Percentiles rank a stretch among this genome's conserved stretches.
phyloP scores from a whole-genome alignment of 768 basidiomycete genomes.

The Suillus americanus region DNA sequence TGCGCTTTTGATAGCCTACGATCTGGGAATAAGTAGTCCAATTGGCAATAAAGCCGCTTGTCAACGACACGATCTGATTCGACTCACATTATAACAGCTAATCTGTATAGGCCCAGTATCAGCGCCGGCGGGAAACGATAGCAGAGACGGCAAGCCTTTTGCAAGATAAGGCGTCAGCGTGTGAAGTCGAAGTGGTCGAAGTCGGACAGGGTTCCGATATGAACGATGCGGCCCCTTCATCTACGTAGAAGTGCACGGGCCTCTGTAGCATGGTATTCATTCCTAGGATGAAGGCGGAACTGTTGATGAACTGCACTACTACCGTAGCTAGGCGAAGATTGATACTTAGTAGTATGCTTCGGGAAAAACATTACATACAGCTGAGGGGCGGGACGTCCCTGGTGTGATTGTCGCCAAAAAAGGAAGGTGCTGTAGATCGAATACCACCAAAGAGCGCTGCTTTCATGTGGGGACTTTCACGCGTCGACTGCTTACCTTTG shows the following conservation, averaged over 20 bases:
- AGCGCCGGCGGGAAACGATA: not conserved
- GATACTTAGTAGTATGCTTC: too few species aligned
- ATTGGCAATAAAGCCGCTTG: not conserved
- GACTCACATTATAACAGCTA: not conserved
- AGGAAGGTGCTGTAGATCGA: slow-evolving; percentile 29
- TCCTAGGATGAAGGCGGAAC: not conserved
- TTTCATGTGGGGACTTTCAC: slow-evolving; percentile 6
- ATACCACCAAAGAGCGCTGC: not conserved
- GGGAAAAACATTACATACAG: not conserved
- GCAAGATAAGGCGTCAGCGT: not conserved
- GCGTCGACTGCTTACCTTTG: not conserved
- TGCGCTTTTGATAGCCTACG: not conserved
- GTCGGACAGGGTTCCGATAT: not conserved
- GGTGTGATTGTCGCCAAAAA: slow-evolving; percentile 13
- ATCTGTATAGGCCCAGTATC: not conserved
- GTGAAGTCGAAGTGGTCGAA: not conserved
- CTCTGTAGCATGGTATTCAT: not conserved
- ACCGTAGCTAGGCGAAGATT: not conserved
- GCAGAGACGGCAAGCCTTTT: not conserved
- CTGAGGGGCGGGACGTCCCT: not conserved
- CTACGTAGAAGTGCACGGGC: not conserved
- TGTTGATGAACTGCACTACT: not conserved
- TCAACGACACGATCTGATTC: not conserved
- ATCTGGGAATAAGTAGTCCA: not conserved
- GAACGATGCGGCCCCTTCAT: not conserved